Base-by-base conservation (phyloP, 106 monocot genomes). In the Dioscorea alata region DNA sequence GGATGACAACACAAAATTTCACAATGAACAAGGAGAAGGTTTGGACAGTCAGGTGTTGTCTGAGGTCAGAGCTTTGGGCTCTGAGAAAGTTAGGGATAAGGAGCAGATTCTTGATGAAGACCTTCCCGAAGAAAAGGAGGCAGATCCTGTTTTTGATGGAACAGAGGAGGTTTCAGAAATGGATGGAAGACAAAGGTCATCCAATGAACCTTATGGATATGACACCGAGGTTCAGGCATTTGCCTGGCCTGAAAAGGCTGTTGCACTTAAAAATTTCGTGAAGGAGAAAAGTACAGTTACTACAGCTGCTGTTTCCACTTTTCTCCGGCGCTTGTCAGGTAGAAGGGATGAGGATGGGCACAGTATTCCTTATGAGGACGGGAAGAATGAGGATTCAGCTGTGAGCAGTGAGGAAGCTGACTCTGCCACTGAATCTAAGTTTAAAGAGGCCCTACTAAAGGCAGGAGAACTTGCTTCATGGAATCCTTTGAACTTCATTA, bases 321-420 rank as follows among this genome's bases (percentile, higher is more conserved):
- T 95, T 73, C 51, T 95, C 65, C 83, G 91, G 28, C 94, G 88
- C 18, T 81, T 95, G 70, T 95, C 95, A 57, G 85, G 91, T 17
- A 84, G 72, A 78, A 88, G 82, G 50, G 88, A 91, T 33, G 86
- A 90, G 2, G 71, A 73, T 62, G 81, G 67, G 33, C n/a, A 61
- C 20, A 64, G 35, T 22, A 49, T 69, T 63, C 56, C 67, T 63
- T 74, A 71, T 31, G 75, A 32, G 21, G 73, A 73, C 61, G 72
- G 71, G 22, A 76, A 78, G 34, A 72, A 70, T 73, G 85, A 74
- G 42, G 51, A 49, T 59, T 68, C 48, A 15, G 32, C 33, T 57
- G 19, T 32, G 23, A 72, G 13, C 50, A 60, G 62, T 61, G 78
- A 72, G 57, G 58, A 48, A 19, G 68, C 66, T 15, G 78, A 80